phyloP scores from a whole-genome alignment of 2,329 filamentous ascomycete genomes.

The Chalaropsis thielavioides region DNA sequence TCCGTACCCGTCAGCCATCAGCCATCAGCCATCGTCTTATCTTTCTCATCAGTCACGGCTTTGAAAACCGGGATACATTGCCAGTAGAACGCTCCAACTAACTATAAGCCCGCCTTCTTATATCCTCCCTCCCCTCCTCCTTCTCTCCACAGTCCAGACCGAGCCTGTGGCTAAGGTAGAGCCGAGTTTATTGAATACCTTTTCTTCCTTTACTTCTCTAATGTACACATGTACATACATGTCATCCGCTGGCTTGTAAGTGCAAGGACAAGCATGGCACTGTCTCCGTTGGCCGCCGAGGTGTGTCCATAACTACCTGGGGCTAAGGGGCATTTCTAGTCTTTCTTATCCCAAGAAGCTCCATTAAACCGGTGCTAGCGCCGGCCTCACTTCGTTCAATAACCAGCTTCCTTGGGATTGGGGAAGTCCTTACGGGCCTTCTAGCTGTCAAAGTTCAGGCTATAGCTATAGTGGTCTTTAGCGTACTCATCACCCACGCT shows the following conservation, averaged over 20 bases:
- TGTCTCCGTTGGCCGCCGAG: neutral
- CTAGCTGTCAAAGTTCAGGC: neutral
- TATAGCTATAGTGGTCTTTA: neutral
- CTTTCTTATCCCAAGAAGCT: neutral
- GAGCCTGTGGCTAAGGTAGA: neutral
- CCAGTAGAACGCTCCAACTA: neutral
- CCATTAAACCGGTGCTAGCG: slow-evolving; percentile 2
- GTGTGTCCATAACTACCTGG: neutral
- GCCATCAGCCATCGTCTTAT: neutral
- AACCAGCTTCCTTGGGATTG: neutral
- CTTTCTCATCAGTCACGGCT: neutral
- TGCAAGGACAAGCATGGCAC: neutral
- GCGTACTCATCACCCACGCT: neutral
- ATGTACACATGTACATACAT: too few relatives aligned
- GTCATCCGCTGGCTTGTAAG: neutral
- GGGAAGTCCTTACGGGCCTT: neutral
- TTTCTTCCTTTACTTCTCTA: neutral
- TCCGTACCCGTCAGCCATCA: too few relatives aligned
- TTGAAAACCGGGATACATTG: too few relatives aligned
- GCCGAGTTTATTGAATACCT: neutral
- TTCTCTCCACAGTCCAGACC: neutral
- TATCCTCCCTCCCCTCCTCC: neutral
- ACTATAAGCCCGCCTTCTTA: neutral
- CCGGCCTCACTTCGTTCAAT: slow-evolving; percentile 3
- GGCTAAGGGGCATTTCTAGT: neutral